Evolutionary conservation across 1,284 basidiomycete species (phyloP).

Genomic region (Mycosarcoma maydis): DNA sequence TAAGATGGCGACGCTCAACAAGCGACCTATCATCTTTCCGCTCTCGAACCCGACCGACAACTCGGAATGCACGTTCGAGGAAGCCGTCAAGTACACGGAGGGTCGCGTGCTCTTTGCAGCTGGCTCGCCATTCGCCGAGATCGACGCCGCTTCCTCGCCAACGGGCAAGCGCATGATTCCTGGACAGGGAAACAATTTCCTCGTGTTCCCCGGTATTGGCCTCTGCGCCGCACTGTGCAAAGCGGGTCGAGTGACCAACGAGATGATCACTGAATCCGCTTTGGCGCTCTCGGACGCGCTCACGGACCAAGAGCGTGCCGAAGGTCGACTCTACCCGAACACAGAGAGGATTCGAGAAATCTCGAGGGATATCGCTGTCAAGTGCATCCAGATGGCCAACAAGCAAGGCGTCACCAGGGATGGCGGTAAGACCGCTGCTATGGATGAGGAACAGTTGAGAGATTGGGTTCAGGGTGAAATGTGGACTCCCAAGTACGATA

Average conservation of each 20-base stretch:
- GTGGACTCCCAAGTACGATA: constrained; percentile 60
- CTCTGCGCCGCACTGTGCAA: constrained; percentile 73
- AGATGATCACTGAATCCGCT: constrained; percentile 74
- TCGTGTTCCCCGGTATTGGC: constrained; percentile 58
- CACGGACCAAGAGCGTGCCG: constrained; percentile 75
- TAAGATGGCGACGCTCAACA: constrained; percentile 84
- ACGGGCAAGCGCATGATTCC: constrained; percentile 76
- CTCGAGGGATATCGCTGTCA: constrained; percentile 54
- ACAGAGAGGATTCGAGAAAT: constrained; percentile 62
- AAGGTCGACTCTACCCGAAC: constrained; percentile 60
- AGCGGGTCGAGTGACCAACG: constrained; percentile 76
- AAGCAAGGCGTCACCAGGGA: constrained; percentile 58
- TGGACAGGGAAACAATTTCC: constrained; percentile 89
- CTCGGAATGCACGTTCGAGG: constrained; percentile 78
- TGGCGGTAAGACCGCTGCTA: constrained; percentile 56
- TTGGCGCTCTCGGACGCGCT: constrained; percentile 81
- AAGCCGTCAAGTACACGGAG: constrained; percentile 79
- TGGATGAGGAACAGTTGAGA: constrained; percentile 55
- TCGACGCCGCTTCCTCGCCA: constrained; percentile 69
- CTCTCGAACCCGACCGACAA: constrained; percentile 91
- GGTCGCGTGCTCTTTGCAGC: constrained; percentile 80
- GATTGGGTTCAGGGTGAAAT: constrained; percentile 62
- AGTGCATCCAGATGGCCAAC: constrained; percentile 62
- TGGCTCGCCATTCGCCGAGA: constrained; percentile 85
- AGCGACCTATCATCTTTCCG: constrained; percentile 91